Percentiles rank a stretch among this genome's conserved stretches.
These are phyloP conservation scores for Aspergillus asperescens DNA, from an alignment of 495 filamentous ascomycete species.

Conservation along the genomic window DNA sequence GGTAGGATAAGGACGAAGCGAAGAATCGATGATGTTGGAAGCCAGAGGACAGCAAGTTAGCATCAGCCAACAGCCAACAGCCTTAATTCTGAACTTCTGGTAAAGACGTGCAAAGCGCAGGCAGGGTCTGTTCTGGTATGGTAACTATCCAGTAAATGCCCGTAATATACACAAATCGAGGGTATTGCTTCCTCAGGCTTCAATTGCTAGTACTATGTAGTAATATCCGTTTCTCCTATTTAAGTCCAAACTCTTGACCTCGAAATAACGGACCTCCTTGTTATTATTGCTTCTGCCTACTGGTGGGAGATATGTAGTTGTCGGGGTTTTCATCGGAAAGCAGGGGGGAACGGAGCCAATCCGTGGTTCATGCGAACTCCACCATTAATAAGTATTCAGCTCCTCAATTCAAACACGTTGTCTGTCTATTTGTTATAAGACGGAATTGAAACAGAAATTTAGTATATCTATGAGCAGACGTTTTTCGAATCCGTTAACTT, in stretches of 20 bases:
- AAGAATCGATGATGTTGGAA: slow-evolving; percentile 3
- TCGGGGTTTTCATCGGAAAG: no score
- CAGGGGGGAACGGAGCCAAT: slow-evolving; percentile 2
- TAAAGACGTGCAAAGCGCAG: neutral
- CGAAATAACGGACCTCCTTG: neutral
- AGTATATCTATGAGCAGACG: no score
- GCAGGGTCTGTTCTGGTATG: neutral
- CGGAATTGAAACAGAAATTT: no score
- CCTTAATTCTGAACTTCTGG: no score
- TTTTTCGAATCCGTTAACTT: no score
- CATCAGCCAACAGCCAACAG: no score
- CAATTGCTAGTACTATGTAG: neutral
- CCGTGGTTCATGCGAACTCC: slow-evolving; percentile 4
- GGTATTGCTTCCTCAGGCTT: neutral
- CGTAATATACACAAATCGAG: neutral
- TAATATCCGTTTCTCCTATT: neutral
- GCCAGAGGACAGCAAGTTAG: neutral
- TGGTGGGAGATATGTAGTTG: no score
- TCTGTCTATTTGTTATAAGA: no score
- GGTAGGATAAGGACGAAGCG: neutral
- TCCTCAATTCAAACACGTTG: neutral
- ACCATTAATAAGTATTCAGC: neutral
- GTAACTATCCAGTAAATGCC: neutral
- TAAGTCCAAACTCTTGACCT: neutral
- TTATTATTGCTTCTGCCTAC: slow-evolving; percentile 10